phyloP scores from a whole-genome alignment of 345 rosid species.

The Heritiera littoralis region DNA sequence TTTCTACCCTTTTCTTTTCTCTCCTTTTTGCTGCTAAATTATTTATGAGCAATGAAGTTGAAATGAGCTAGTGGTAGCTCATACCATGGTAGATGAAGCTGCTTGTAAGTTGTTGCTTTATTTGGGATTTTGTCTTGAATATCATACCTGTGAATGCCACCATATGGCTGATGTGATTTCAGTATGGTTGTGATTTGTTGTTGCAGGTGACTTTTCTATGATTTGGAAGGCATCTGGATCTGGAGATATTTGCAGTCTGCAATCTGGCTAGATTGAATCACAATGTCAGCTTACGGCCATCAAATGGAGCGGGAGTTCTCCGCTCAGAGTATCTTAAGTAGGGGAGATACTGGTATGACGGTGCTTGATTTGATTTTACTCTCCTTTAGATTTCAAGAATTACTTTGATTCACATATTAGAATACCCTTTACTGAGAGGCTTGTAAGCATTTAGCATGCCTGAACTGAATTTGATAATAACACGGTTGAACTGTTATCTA shows the following conservation, averaged over 20 bases:
- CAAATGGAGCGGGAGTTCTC: constrained; percentile 79
- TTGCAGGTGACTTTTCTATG: constrained; percentile 28
- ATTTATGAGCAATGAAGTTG: constrained; percentile 19
- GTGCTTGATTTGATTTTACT: constrained; percentile 1
- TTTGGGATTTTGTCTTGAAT: no score
- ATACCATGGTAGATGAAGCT: not conserved
- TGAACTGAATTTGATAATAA: not conserved
- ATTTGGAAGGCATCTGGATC: constrained; percentile 25
- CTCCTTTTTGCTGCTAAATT: not conserved
- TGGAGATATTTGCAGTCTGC: constrained; percentile 13
- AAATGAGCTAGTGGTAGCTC: constrained; percentile 24
- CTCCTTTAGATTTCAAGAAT: constrained; percentile 15
- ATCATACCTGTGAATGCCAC: no score
- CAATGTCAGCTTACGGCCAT: constrained; percentile 72
- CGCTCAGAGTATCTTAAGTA: constrained; percentile 53
- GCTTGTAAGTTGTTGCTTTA: no score
- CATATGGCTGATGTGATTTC: no score
- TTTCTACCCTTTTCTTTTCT: not conserved
- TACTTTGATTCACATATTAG: not conserved
- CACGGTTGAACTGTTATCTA: not conserved
- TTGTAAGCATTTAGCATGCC: not conserved
- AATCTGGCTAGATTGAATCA: constrained; percentile 28
- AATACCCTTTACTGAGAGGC: not conserved
- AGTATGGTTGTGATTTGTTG: not conserved
- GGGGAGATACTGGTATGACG: constrained; percentile 65